Evolutionary conservation across 2,329 filamentous ascomycete species (phyloP).

Genomic region (Passalora sequoiae): DNA sequence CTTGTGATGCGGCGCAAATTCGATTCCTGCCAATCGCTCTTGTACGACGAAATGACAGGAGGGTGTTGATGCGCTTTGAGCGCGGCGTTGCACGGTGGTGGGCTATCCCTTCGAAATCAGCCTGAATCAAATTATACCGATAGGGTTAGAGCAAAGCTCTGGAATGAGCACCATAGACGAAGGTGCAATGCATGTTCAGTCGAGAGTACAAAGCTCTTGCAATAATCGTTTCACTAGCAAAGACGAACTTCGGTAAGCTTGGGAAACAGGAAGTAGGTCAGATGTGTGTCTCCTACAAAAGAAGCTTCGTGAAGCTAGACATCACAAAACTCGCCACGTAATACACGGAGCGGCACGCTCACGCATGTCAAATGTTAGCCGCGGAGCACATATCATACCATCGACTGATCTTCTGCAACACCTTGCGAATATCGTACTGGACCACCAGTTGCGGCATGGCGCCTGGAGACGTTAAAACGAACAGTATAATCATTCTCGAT

Average conservation of each 20-base stretch:
- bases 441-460: no score
- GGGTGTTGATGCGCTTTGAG: conserved; percentile 5
- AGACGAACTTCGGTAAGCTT: no score
- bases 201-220: background rate
- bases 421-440: no score
- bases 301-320: background rate
- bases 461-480: no score
- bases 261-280: no score
- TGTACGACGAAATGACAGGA: conserved; percentile 7
- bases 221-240: no score
- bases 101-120: background rate
- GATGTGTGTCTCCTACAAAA: no score
- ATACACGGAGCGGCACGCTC: background rate
- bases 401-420: no score
- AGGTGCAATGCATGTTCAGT: background rate
- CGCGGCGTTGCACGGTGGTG: conserved; percentile 23
- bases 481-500: no score
- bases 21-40: conserved; percentile 17
- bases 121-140: background rate
- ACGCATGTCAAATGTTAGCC: background rate
- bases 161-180: conserved; percentile 1
- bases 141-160: conserved; percentile 1
- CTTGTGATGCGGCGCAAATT: conserved; percentile 4
- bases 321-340: background rate
- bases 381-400: no score